Evolutionary conservation across 306 rosid species (phyloP).

Genomic region (Echinosophora koreensis): DNA sequence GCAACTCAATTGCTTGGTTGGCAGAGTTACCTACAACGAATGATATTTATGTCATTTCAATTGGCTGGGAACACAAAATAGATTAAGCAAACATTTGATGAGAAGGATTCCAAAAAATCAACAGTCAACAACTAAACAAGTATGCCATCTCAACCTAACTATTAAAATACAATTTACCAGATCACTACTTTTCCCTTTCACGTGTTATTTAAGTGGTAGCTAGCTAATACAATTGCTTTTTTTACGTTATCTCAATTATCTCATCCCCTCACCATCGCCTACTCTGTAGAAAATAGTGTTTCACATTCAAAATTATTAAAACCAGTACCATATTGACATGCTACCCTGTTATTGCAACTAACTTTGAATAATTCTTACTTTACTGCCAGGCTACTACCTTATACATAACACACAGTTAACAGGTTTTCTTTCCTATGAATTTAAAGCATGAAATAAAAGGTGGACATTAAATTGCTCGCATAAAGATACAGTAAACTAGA

Average conservation of each 20-base stretch:
- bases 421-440: slow-evolving; percentile 27
- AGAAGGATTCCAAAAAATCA: not conserved
- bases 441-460: slow-evolving; percentile 4
- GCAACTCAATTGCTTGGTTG: slow-evolving; percentile 94
- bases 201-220: slow-evolving; percentile 1
- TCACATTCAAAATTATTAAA: slow-evolving; percentile 10
- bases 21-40: slow-evolving; percentile 87
- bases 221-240: slow-evolving; percentile 6
- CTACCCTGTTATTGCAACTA: not conserved
- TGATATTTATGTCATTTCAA: slow-evolving; percentile 39
- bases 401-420: not conserved
- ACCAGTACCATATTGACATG: slow-evolving; percentile 19
- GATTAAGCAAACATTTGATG: not conserved
- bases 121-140: not conserved
- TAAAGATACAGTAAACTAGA: not conserved
- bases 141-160: not conserved
- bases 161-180: not conserved
- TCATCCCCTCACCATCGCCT: not conserved
- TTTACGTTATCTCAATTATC: not conserved
- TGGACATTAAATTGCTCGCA: not conserved
- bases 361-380: not conserved
- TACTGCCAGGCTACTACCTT: slow-evolving; percentile 15
- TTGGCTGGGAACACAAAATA: slow-evolving; percentile 24
- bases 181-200: slow-evolving; percentile 23
- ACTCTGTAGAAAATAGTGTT: slow-evolving; percentile 18